Evolutionary conservation across 768 basidiomycete genomes (phyloP), one percentile per base, ranked within the genome.

Genomic region (Boletus rubropictus): DNA sequence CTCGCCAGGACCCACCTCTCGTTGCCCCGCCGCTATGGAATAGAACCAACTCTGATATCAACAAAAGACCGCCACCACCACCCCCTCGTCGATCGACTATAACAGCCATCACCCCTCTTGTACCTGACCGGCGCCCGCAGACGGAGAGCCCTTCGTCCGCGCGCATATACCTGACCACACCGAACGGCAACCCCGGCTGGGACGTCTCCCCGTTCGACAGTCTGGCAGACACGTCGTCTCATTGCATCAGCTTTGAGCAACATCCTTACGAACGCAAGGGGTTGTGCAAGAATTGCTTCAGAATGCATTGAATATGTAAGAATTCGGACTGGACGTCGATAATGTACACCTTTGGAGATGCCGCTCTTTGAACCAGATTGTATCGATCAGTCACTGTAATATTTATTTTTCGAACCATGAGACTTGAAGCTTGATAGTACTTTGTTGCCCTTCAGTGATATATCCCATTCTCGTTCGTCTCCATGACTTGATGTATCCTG

Each of bases 121-220:
- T 81, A 44, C 79, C 82, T 6, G 72, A 75, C 36, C 69, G 77
- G 18, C 38, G 60, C 52, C 50, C 35, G 42, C 58, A 42, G 52
- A 55, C 38, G 37, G 51, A 49, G 33, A 52, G 9, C 7, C 27
- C 27, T 46, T 45, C 58, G 47, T 44, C 56, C 6, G 43, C 49
- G 32, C 57, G 60, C 15, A 48, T 59, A 31, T 60, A 60, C 40
- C 37, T 62, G 40, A 55, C 65, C 4, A 59, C 70, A 14, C 49
- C 61, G 15, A 70, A 63, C 43, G 61, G 62, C 42, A 27, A 39
- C 28, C 60, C 65, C 44, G 61, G 59, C 14, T 70, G 75, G 46
- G 73, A 79, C 48, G 64, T 69, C 29, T 83, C 82, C 39, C 82
- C 84, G 20, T 86, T 86, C 50, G 82, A 85, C 54, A 84, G 81